Evolutionary conservation across 768 basidiomycete genomes (phyloP).

Genomic region (Leccinum uliginosum): DNA sequence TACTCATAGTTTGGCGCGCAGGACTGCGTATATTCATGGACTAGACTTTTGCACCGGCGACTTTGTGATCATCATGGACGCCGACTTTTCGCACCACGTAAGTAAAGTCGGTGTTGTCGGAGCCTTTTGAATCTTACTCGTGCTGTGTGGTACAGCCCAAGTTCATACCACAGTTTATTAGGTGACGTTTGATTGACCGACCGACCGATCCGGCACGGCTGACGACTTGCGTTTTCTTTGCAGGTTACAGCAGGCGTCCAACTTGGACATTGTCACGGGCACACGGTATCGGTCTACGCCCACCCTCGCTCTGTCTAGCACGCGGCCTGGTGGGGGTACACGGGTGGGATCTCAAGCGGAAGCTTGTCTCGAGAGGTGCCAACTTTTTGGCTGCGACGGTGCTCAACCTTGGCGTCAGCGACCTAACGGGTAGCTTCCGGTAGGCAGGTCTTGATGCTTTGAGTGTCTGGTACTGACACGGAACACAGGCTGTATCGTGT

Average conservation of each 20-base stretch:
- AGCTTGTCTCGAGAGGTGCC: constrained; percentile 82
- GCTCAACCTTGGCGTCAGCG: constrained; percentile 80
- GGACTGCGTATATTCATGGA: constrained; percentile 91
- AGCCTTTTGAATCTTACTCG: constrained; percentile 3
- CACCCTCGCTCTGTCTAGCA: constrained; percentile 47
- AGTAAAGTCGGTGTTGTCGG: constrained; percentile 21
- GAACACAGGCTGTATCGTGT: constrained; percentile 64
- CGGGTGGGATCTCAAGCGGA: constrained; percentile 90
- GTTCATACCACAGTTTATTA: constrained; percentile 91
- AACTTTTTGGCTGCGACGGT: constrained; percentile 89
- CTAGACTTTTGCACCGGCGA: constrained; percentile 85
- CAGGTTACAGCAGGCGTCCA: constrained; percentile 76
- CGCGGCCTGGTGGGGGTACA: constrained; percentile 81
- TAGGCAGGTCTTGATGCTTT: constrained; percentile 29
- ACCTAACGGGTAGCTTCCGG: constrained; percentile 90
- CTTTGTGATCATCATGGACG: constrained; percentile 97
- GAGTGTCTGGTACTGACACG: not conserved
- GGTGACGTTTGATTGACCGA: constrained; percentile 35
- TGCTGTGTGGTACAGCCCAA: constrained; percentile 59
- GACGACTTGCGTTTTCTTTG: not conserved
- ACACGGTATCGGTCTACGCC: constrained; percentile 75
- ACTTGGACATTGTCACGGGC: constrained; percentile 90
- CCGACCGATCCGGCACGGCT: not conserved
- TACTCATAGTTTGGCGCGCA: constrained; percentile 27
- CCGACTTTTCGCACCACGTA: constrained; percentile 94